A percentile compares a stretch with the other conserved stretches of the same genome.
Evolutionary conservation across 2,329 filamentous ascomycete genomes (phyloP).

Genomic region (Alternaria conjuncta): DNA sequence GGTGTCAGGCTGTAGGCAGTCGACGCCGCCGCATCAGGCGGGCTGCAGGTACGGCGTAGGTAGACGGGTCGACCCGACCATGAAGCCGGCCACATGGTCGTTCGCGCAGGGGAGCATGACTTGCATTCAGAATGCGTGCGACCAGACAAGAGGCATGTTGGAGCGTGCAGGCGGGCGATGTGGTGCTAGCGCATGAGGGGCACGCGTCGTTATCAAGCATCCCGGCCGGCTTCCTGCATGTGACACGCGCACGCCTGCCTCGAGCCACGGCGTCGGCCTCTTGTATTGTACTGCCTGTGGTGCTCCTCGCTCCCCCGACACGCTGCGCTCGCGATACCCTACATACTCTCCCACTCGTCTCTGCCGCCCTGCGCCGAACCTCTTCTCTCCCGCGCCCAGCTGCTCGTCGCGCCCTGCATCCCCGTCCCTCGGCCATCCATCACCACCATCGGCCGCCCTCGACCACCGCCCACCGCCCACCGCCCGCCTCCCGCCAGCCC

Average conservation of each 20-base stretch:
- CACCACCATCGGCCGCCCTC: constrained; percentile 12
- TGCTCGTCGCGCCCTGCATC: constrained; percentile 1
- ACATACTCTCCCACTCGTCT: neutral
- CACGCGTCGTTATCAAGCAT: neutral
- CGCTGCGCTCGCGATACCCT: neutral
- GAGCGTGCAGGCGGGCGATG: neutral
- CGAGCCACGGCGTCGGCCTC: neutral
- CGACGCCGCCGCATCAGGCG: constrained; percentile 4
- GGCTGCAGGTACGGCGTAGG: constrained; percentile 12
- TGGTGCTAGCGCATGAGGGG: neutral
- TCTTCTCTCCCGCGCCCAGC: neutral
- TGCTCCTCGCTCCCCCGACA: neutral
- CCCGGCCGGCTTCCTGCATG: neutral
- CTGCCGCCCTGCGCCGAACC: neutral
- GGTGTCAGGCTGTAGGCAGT: constrained; percentile 61
- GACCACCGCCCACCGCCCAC: constrained; percentile 5
- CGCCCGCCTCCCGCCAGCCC: constrained; percentile 26
- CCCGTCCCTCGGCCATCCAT: constrained; percentile 3
- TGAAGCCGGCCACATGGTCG: neutral
- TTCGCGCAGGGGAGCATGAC: neutral
- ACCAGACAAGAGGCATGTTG: neutral
- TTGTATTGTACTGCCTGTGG: neutral
- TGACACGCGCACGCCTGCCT: neutral
- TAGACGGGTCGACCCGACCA: neutral
- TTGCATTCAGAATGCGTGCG: neutral